Conservation (phyloP, 179 eudicot species). For the Corrigiola litoralis region DNA sequence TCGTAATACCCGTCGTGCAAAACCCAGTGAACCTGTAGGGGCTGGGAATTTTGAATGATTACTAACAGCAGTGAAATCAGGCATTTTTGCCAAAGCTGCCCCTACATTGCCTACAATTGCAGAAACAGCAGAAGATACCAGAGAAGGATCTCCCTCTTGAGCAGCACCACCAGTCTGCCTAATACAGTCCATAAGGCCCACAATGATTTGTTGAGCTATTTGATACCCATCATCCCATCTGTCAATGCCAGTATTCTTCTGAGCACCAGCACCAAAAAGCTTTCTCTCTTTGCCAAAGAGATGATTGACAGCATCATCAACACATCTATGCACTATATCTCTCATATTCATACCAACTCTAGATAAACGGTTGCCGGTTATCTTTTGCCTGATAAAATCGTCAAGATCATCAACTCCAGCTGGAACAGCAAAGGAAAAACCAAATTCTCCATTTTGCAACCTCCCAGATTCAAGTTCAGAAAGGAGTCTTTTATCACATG, state of each 20-base stretch:
- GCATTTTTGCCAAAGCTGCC: conserved; percentile 64
- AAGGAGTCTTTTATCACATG: conserved; percentile 65
- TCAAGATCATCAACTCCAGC: conserved; percentile 84
- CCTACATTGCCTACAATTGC: conserved; percentile 83
- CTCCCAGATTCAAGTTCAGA: conserved; percentile 87
- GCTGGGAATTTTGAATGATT: conserved; percentile 48
- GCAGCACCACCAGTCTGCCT: conserved; percentile 99
- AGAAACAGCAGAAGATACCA: conserved; percentile 92
- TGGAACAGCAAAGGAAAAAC: conserved; percentile 74
- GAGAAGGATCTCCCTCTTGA: conserved; percentile 96
- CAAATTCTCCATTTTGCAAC: conserved; percentile 70
- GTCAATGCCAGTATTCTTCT: conserved; percentile 58
- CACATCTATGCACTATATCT: conserved; percentile 66
- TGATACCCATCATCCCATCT: conserved; percentile 76
- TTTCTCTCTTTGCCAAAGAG: conserved; percentile 79
- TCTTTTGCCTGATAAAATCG: conserved; percentile 88
- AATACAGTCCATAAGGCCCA: conserved; percentile 79
- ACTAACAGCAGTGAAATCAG: conserved; percentile 55
- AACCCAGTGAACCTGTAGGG: conserved; percentile 50
- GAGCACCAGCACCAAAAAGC: conserved; percentile 51
- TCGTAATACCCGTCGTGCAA: conserved; percentile 70
- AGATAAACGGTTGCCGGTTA: conserved; percentile 64
- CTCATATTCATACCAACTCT: conserved; percentile 83
- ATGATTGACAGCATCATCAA: conserved; percentile 67
- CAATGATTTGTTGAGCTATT: conserved; percentile 71